Evolutionary conservation across 2,329 filamentous ascomycete genomes (phyloP).

Genomic region (Fusarium sp.): DNA sequence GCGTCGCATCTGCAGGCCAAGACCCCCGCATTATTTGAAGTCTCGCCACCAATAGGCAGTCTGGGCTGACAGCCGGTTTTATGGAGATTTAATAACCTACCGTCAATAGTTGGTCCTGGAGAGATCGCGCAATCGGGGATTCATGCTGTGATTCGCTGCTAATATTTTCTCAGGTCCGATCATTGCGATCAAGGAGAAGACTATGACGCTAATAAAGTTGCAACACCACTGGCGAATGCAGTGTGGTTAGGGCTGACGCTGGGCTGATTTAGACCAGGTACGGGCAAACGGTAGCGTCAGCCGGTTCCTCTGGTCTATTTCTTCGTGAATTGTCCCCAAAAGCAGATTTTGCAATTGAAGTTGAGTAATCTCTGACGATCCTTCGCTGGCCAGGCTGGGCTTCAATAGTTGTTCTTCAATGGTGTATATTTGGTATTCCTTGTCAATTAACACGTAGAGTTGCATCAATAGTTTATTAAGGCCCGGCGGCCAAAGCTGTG

Average conservation of each 20-base stretch:
- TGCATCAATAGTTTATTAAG: too few relatives aligned
- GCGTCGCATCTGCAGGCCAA: slow-evolving; percentile 4
- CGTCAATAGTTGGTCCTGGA: not conserved
- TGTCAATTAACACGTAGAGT: too few relatives aligned
- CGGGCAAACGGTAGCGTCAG: not conserved
- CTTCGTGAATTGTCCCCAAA: not conserved
- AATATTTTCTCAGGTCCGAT: not conserved
- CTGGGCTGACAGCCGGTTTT: not conserved
- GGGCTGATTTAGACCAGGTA: not conserved
- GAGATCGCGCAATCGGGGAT: not conserved
- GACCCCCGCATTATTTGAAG: slow-evolving; percentile 6
- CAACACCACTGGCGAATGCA: not conserved
- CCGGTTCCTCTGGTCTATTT: too few relatives aligned
- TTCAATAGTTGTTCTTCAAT: too few relatives aligned
- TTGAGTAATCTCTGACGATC: not conserved
- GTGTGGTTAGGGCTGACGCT: not conserved
- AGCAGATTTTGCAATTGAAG: not conserved
- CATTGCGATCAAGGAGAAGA: not conserved
- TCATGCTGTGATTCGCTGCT: not conserved
- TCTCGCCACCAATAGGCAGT: not conserved
- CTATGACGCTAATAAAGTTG: slow-evolving; percentile 8
- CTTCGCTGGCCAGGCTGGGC: too few relatives aligned
- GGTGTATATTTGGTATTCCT: too few relatives aligned
- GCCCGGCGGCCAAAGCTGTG: too few relatives aligned
- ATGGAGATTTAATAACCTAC: not conserved